Base-by-base conservation (phyloP, 2,329 filamentous ascomycete genomes). In the Juglanconis sp. region DNA sequence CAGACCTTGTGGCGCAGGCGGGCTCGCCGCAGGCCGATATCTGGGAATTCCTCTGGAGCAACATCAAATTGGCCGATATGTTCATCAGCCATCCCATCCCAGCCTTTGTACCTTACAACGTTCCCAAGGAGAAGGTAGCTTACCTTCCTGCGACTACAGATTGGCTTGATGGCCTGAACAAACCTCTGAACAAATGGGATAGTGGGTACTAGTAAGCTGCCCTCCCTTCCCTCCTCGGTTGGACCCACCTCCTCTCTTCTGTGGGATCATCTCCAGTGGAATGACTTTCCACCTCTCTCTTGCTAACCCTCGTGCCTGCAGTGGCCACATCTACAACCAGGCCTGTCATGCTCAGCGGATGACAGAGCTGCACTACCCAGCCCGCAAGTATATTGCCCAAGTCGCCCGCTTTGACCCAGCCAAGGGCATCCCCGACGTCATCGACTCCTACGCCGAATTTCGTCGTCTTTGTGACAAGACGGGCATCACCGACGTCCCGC, bases 31-130 rank as follows among this genome's bases (percentile, higher is more conserved):
- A 92, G 65, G 82, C 83, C 4, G 87, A 91, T 63, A 85, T 89
- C 11, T 95, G 91, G 90, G 76, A 82, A 35, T 92, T 87, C 76
- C 76, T 95, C 8, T 94, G 89, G 89, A 76, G 84, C 53, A 84
- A 85, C 63, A 89, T 92, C 67, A 81, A 88, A 68, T 73, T 82
- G 1, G 86, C 88, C 9, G 90, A 95, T 72, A 77, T 92, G 70
- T 95, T 93, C 73, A 88, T 95, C 73, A 91, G 88, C 67, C 91
- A 95, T 66, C 91, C 91, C 0, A 89, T 95, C 56, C 85, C 84
- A 47, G 79, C 81, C 31, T 95, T 94, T 66, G 89, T 95, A 9
- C 91, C 91, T 2, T 74, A 79, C 35, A 86, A 79, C 59, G 88
- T 95, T 5, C 84, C 87, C 1, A 74, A 73, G 1, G 78, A 87